Conservation (phyloP, 257 asterid genomes). For the Solanum dulcamara region DNA sequence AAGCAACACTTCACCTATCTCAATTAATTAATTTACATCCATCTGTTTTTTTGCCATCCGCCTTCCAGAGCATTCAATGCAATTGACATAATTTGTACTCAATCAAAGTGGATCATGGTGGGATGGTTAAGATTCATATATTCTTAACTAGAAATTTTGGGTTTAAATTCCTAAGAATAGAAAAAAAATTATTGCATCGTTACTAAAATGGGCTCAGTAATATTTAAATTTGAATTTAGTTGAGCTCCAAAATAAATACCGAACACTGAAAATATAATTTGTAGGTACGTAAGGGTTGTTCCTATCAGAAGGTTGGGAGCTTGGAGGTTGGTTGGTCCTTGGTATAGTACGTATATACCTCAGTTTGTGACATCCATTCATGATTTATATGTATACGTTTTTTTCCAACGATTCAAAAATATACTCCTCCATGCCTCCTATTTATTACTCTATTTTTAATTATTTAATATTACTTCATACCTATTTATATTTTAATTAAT, state of each 20-base stretch:
- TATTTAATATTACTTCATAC: neutral
- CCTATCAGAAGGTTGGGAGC: neutral
- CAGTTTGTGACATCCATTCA: neutral
- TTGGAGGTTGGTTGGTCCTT: conserved; percentile 5
- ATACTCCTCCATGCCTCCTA: neutral
- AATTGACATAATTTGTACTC: neutral
- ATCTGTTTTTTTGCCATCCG: neutral
- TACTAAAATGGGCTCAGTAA: neutral
- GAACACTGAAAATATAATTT: neutral
- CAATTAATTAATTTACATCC: neutral
- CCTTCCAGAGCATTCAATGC: neutral
- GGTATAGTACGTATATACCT: neutral
- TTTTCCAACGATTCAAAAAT: neutral
- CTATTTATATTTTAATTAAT: too few relatives aligned
- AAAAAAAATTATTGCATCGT: too few relatives aligned
- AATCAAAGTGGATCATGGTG: neutral
- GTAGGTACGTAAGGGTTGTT: neutral
- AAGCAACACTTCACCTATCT: conserved; percentile 5
- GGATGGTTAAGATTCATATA: too few relatives aligned
- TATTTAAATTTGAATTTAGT: neutral
- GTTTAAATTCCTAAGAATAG: too few relatives aligned
- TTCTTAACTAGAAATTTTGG: too few relatives aligned
- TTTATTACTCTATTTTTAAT: neutral
- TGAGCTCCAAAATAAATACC: accelerated
- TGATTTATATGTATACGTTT: neutral